Evolutionary conservation across 768 basidiomycete species (phyloP), one percentile per base, ranked within the genome.

Genomic region (Trametes meyenii): DNA sequence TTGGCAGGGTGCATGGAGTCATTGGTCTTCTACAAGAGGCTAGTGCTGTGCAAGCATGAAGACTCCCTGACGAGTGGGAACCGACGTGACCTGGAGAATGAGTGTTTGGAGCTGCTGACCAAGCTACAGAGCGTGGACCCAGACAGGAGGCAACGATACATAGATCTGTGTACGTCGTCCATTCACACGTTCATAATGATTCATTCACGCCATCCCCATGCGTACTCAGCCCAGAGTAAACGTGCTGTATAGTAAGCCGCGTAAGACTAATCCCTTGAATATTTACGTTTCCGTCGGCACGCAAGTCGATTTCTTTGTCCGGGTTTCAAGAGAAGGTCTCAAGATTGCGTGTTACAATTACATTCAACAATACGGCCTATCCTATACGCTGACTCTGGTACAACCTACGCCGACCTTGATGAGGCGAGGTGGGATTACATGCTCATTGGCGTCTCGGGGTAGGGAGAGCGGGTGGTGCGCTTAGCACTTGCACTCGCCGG

Each of bases 1-100:
- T 23, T 10, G 45, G 56, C 49, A 97, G 96, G 96, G 96, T 96
- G 94, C 70, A 87, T 98, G 82, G 94, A 96, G 68, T 92, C 93
- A 0, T 80, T 97, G 39, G 87, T 94, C 1, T 83, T 91, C 67
- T 97, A 97, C 75, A 88, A 88, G 69, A 79, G 77, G 26, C 73
- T 94, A n/a, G 73, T 94, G 26, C 61, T 90, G n/a, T 74, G 72
- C 55, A 79, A 84, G 35, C 77, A 84, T 64, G 56, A 75, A 2
- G 66, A 72, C 11, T 62, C 67, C 1, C 63, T 76, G 23, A 73
- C 77, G n/a, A 73, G 68, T n/a, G 69, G 67, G n/a, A 67, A 71
- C 1, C 70, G 60, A 0, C 35, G 61, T 6, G 50, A 55, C 3
- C 65, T 85, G 60, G 73, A 65, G 26, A 68, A 75, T 14, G 81